Evolutionary conservation across 192 early-diverging fungal genomes (phyloP).

Genomic region (Backusella tuberculispora): DNA sequence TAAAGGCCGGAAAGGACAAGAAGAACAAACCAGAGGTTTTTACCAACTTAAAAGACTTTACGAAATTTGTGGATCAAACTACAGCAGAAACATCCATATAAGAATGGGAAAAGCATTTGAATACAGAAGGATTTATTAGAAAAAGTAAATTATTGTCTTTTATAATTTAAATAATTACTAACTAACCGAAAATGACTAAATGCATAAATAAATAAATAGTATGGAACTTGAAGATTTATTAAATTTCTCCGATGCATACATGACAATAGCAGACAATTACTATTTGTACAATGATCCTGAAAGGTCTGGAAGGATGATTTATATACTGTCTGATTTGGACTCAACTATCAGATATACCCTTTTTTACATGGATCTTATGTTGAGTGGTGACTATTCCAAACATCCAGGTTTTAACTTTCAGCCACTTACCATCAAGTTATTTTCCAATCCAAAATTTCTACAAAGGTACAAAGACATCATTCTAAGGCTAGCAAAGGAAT

Average conservation of each 20-base stretch:
- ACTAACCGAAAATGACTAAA: background rate
- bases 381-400: constrained; percentile 1
- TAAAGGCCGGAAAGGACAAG: background rate
- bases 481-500: background rate
- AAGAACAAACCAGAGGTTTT: background rate
- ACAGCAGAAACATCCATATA: background rate
- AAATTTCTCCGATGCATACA: background rate
- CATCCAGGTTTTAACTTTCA: constrained; percentile 15
- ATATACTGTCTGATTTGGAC: constrained; percentile 11
- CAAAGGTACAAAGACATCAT: background rate
- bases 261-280: constrained; percentile 9
- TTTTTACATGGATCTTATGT: background rate
- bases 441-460: background rate
- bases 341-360: background rate
- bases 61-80: constrained; percentile 18
- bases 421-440: background rate
- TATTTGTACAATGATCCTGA: background rate
- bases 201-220: background rate
- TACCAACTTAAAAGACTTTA: background rate
- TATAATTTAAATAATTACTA: background rate
- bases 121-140: background rate
- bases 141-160: background rate
- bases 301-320: background rate
- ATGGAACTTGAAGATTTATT: constrained; percentile 12
- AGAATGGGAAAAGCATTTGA: background rate